Evolutionary conservation across 192 early-diverging fungal genomes (phyloP), one percentile per base, ranked within the genome.

Genomic region (Linnemannia hyalina): DNA sequence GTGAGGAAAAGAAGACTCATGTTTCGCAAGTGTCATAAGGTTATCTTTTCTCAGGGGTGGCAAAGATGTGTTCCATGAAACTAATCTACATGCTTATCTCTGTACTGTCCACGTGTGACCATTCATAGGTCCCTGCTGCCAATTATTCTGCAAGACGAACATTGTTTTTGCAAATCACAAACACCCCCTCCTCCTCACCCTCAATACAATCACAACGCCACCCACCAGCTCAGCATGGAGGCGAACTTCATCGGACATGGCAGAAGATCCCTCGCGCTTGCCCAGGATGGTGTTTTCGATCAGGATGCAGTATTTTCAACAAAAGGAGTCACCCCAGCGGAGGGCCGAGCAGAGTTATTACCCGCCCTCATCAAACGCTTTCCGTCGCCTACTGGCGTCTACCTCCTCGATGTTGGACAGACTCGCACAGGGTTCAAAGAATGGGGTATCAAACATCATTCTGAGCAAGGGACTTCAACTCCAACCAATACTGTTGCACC

Each of bases 251-350:
- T 41, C 71, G 0, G 57, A 74, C 10, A 68, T 18, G 2, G n/a
- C 72, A 18, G 80, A 80, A 5, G 76, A 76, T 52, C 70, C 18
- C 13, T 57, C 76, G 1, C 75, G 32, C 6, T 74, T 29, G 41
- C 73, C 75, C 15, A 70, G 68, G 46, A 86, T 86, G 76, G 68
- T 73, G 2, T 86, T 86, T 75, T 81, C 84, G 13, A 86, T 86
- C 72, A 77, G 41, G 35, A 81, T 86, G 79, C 69, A 86, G 26
- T 75, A 85, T 77, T 32, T 47, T 55, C 82, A 70, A 52, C 81
- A 70, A 60, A 47, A 72, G 42, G 38, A 55, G 26, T 18, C 29
- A 18, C 32, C 44, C 2, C 18, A 47, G 6, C 6, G 22, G 36
- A 18, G 32, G 60, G 3, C 11, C 4, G 29, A 65, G 60, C 60